These are phyloP conservation scores for Ceratocystis harringtonii DNA, from an alignment of 2,329 filamentous ascomycete genomes.

Conservation along the genomic window DNA sequence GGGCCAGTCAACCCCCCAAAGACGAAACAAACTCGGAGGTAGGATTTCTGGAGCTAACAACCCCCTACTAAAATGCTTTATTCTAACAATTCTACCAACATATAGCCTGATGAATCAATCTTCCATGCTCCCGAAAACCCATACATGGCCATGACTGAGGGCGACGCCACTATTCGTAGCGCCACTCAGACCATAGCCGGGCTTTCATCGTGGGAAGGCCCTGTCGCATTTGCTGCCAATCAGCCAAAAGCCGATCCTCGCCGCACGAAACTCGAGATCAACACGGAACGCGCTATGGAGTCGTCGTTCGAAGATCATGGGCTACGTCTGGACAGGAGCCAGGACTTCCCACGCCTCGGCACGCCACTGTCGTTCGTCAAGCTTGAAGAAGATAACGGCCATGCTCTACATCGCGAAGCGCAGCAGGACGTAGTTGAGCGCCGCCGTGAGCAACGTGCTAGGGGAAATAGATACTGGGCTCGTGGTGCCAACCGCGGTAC, in stretches of 20 bases:
- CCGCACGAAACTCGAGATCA: conserved; percentile 3
- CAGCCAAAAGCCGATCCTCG: conserved; percentile 5
- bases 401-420: background rate
- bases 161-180: background rate
- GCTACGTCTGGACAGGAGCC: conserved; percentile 2
- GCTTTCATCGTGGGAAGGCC: background rate
- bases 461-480: conserved; percentile 5
- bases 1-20: background rate
- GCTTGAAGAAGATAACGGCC: conserved; percentile 1
- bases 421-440: conserved; percentile 3
- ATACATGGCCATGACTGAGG: background rate
- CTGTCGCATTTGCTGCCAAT: background rate
- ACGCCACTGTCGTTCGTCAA: background rate
- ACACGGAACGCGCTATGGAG: conserved; percentile 7
- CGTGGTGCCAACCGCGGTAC: background rate
- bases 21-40: background rate
- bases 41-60: background rate
- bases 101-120: background rate
- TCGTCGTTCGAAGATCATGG: conserved; percentile 2
- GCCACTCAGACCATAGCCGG: conserved; percentile 1
- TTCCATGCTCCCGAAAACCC: background rate
- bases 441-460: background rate
- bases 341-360: conserved; percentile 5
- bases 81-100: background rate
- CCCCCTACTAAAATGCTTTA: background rate